Base-by-base conservation (phyloP, 768 basidiomycete genomes). In the Infundibulicybe gibba region DNA sequence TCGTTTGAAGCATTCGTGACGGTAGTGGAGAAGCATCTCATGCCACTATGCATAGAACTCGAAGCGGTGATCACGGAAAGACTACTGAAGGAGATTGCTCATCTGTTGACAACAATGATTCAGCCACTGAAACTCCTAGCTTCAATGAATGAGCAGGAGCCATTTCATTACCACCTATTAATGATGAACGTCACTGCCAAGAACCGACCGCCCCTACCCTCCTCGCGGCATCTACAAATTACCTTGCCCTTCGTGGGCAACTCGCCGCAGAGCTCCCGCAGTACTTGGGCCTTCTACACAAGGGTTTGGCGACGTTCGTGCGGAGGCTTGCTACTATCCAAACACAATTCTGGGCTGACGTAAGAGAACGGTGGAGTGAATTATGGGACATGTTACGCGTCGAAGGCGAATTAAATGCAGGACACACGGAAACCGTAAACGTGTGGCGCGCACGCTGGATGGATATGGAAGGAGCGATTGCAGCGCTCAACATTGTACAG, bases 371-470 rank as follows among this genome's bases (percentile, higher is more conserved):
- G 21, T 92, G 90, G 90, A 75, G 71, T 2, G 83, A 81, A n/a
- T 65, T 92, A n/a, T 92, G 90, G 90, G 86, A 90, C 49, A 87
- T 85, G 59, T 64, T 87, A n/a, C 68, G 76, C 9, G 80, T 85
- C 3, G 86, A 87, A 15, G 83, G 82, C 2, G 83, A 86, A 66
- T 62, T 76, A 67, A 83, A 83, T 50, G 81, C 76, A 0, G 83
- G 81, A 6, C 74, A 75, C 5, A 75, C 72, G 8, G 89, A 90
- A 69, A 91, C 90, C 16, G 57, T 82, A 20, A 70, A 70, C 0
- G 85, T 90, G 9, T 92, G 90, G 89, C 70, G 72, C 58, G 68
- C 70, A 33, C 68, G 90, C 13, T 91, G 81, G 80, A 69, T 60
- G 11, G 85, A 87, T 34, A 83, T 88, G 33, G 83, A 83, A 51